Conservation (phyloP, 305 asterid species). For the Fraxinus sp. region DNA sequence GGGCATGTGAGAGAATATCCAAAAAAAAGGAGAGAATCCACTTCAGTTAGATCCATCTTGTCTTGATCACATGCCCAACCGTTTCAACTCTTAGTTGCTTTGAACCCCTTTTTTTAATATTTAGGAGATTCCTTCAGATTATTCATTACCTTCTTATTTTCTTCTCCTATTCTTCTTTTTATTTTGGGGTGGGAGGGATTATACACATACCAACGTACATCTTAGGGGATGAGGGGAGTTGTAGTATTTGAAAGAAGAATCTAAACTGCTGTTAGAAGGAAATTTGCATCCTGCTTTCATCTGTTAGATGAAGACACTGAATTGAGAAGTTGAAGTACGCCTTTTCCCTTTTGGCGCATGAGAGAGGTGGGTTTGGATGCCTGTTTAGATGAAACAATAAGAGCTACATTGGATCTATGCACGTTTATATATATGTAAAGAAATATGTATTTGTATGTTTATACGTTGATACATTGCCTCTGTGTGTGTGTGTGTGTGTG, state of each 20-base stretch:
- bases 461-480: not conserved
- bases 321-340: not conserved
- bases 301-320: not conserved
- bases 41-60: not conserved
- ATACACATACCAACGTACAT: not conserved
- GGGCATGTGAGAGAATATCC: not conserved
- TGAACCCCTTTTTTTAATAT: not conserved
- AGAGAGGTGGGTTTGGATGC: not conserved
- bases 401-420: not conserved
- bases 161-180: not conserved
- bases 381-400: not conserved
- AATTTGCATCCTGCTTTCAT: not conserved
- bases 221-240: not conserved
- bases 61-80: constrained; percentile 4
- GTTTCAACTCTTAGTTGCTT: not conserved
- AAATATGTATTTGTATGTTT: not conserved
- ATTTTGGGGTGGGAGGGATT: not conserved
- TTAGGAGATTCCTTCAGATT: not conserved
- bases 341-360: not conserved
- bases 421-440: not conserved
- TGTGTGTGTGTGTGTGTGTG: not conserved
- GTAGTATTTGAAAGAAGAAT: not conserved
- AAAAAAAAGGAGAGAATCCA: not conserved
- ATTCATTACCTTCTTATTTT: not conserved
- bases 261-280: not conserved